Base-by-base conservation (phyloP, 805 yeast species). In the Clavispora asparagi region DNA sequence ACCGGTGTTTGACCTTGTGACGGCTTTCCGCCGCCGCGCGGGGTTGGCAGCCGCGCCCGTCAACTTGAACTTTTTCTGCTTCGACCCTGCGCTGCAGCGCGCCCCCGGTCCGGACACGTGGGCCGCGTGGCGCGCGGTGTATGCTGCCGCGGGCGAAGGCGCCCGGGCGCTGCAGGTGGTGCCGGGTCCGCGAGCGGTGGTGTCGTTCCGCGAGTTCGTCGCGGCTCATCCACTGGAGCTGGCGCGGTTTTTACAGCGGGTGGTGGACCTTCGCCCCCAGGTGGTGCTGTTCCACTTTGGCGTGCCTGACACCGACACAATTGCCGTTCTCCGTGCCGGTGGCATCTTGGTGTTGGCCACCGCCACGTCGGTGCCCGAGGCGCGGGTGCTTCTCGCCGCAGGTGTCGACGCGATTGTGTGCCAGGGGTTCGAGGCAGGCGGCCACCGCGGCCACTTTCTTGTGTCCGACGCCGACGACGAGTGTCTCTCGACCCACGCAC, bases 361-460 rank as follows among this genome's bases (percentile, higher is more conserved):
- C 1, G 79, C 76, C 0, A 80, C 84, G 0, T 70, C 70, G 16
- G 54, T 70, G 0, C 54, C 56, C 1, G 85, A 81, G 52, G 78
- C 76, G 0, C 28, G 51, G 14, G 31, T 56, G 39, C 58, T 67
- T 28, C 28, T 57, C 3, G 54, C 59, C 0, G 46, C 58, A 0
- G 71, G 71, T 0, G 70, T 73, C 7, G 81, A 79, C 57, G 83
- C 77, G 1, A 59, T 81, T 4, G 64, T 75, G 7, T 66, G 72
- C 25, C 87, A 82, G 58, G 85, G 85, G 0, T 67, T 66, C 57
- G 85, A 80, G 52, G 86, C 86, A 4, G 86, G 86, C 23, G 86
- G 86, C 0, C 86, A 81, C 55, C 62, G 86, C 14, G 85, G 85
- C 2, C 73, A 68, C 50, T 75, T 71, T 43, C 43, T 70, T 16